A percentile compares a stretch with the other conserved stretches of the same genome.
Conservation (phyloP, 2,329 filamentous ascomycete species). For the Talaromyces sp. region DNA sequence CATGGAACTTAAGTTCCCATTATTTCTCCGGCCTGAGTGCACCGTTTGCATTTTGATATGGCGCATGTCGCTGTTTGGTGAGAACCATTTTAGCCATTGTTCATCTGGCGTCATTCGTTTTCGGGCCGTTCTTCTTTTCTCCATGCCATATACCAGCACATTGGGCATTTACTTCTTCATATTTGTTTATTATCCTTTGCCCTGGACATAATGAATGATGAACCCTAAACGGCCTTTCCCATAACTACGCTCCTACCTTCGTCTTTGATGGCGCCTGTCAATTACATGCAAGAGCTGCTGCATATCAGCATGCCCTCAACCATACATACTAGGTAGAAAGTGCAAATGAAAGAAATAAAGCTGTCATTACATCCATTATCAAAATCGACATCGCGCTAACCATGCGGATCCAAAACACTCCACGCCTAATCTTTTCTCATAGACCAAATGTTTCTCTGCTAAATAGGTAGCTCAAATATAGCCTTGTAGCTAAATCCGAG, state of each 20-base stretch:
- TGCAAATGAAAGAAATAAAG: slow-evolving; percentile 13
- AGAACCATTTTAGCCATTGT: slow-evolving; percentile 5
- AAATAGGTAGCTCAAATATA: background rate
- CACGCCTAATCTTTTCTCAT: slow-evolving; percentile 14
- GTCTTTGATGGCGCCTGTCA: slow-evolving; percentile 1
- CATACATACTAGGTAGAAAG: slow-evolving; percentile 3
- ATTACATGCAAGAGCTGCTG: too few relatives aligned
- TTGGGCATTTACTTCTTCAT: slow-evolving; percentile 18
- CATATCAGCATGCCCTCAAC: too few relatives aligned
- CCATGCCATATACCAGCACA: slow-evolving; percentile 23
- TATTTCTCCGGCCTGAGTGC: background rate
- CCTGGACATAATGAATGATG: slow-evolving; percentile 29
- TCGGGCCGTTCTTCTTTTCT: slow-evolving; percentile 9
- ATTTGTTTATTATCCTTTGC: slow-evolving; percentile 17
- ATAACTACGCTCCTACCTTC: background rate
- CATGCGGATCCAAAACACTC: slow-evolving; percentile 16
- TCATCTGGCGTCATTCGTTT: slow-evolving; percentile 13
- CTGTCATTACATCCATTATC: slow-evolving; percentile 36
- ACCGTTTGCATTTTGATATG: slow-evolving; percentile 2
- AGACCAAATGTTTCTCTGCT: background rate
- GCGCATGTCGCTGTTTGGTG: background rate
- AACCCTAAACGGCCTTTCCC: slow-evolving; percentile 8
- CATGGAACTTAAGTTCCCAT: slow-evolving; percentile 7
- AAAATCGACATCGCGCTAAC: slow-evolving; percentile 26
- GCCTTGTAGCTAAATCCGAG: background rate